phyloP scores from a whole-genome alignment of 225 moss, liverwort and hornwort species.

The Pseudisothecium myosuroides region DNA sequence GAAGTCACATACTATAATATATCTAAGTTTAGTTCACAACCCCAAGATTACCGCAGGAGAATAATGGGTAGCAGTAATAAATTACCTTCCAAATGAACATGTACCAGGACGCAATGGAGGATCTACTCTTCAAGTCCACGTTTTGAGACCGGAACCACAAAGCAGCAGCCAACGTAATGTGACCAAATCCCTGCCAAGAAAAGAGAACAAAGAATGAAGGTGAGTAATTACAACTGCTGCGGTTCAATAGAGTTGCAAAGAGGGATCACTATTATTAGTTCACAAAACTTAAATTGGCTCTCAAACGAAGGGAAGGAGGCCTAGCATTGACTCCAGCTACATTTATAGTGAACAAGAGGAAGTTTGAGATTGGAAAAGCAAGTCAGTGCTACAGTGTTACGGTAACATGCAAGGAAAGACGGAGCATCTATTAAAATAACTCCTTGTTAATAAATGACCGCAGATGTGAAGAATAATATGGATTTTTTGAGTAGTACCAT shows the following conservation, averaged over 20 bases:
- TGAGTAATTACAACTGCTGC: background rate
- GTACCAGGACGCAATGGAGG: constrained; percentile 70
- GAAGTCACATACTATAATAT: background rate
- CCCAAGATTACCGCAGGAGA: background rate
- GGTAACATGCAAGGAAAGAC: background rate
- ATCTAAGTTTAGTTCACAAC: background rate
- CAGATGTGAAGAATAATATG: background rate
- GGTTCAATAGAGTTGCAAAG: background rate
- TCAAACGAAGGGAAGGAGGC: background rate
- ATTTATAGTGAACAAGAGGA: background rate
- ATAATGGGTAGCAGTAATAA: background rate
- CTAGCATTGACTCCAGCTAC: background rate
- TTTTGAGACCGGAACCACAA: constrained; percentile 66
- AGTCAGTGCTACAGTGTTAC: background rate
- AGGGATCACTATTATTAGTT: background rate
- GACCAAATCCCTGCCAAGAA: constrained; percentile 51
- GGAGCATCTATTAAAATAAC: background rate
- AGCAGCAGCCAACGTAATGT: constrained; percentile 33
- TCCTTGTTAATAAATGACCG: background rate
- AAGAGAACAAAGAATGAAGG: background rate
- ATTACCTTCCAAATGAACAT: constrained; percentile 87
- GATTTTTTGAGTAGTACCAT: constrained; percentile 18
- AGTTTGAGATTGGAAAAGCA: background rate
- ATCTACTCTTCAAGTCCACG: constrained; percentile 59
- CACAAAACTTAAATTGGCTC: background rate